Percentiles rank a stretch among this genome's conserved stretches.
Evolutionary conservation across 1,139 yeast genomes (phyloP).

Genomic region (Hemisphaericaspora xylanilytica): DNA sequence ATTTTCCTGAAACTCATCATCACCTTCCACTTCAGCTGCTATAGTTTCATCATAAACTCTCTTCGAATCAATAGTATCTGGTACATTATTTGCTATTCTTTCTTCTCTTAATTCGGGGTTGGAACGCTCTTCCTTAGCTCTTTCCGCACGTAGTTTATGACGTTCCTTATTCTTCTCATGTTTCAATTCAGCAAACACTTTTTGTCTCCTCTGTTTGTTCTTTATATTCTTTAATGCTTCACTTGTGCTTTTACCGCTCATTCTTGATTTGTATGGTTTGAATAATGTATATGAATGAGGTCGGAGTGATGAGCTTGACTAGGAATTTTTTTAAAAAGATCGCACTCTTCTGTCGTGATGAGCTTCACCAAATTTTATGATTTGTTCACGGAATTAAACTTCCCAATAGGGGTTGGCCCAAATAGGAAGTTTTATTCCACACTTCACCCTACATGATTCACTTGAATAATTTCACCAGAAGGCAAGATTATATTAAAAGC

Average conservation of each 20-base stretch:
- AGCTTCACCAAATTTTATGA: constrained; percentile 2
- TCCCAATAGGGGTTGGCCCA: not conserved
- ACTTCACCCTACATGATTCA: no score
- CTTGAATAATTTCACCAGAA: no score
- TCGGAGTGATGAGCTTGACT: no score
- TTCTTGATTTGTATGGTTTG: no score
- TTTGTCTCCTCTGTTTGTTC: constrained; percentile 78
- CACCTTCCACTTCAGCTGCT: constrained; percentile 70
- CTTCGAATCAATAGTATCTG: constrained; percentile 85
- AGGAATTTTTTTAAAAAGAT: constrained; percentile 1
- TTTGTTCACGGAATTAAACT: not conserved
- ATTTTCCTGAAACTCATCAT: constrained; percentile 68
- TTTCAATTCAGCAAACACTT: constrained; percentile 70
- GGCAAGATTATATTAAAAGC: no score
- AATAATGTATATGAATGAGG: no score
- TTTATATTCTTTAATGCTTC: constrained; percentile 50
- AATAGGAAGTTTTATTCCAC: not conserved
- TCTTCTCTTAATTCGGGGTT: constrained; percentile 81
- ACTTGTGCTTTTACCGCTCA: constrained; percentile 19
- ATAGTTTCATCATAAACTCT: constrained; percentile 91
- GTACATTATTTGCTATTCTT: constrained; percentile 75
- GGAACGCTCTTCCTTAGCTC: constrained; percentile 79
- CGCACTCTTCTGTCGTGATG: constrained; percentile 1
- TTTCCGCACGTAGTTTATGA: constrained; percentile 69
- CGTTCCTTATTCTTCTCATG: constrained; percentile 74